Evolutionary conservation across 495 filamentous ascomycete species (phyloP).

Genomic region (Aspergillus wentii): DNA sequence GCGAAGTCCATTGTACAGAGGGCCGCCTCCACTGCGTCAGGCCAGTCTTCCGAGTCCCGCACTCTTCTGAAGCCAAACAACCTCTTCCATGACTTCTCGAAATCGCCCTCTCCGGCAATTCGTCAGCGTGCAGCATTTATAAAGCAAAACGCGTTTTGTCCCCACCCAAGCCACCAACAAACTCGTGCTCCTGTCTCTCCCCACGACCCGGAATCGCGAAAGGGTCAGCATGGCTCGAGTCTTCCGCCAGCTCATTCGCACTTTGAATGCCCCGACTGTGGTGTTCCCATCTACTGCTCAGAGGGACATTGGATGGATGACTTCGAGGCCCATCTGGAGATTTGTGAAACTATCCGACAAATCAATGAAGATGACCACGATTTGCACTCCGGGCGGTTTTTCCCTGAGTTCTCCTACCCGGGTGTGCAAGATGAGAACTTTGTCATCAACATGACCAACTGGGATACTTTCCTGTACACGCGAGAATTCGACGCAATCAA

Average conservation of each 20-base stretch:
- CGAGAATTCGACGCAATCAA: conserved; percentile 86
- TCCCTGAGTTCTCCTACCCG: conserved; percentile 91
- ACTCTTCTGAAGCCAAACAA: conserved; percentile 68
- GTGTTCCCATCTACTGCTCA: conserved; percentile 87
- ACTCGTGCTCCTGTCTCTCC: conserved; percentile 56
- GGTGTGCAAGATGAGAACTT: conserved; percentile 85
- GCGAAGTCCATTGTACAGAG: conserved; percentile 14
- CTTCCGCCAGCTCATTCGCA: conserved; percentile 70
- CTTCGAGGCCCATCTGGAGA: conserved; percentile 84
- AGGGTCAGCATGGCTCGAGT: conserved; percentile 33
- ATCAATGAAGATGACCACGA: conserved; percentile 99
- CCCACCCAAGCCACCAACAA: conserved; percentile 76
- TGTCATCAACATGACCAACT: conserved; percentile 94
- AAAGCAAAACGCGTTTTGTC: conserved; percentile 84
- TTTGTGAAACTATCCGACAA: conserved; percentile 85
- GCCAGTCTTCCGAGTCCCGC: conserved; percentile 21
- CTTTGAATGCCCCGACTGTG: conserved; percentile 96
- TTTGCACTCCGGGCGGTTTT: conserved; percentile 80
- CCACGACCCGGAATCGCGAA: conserved; percentile 56
- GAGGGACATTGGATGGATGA: conserved; percentile 93
- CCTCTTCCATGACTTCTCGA: conserved; percentile 87
- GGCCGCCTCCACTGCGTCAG: conserved; percentile 21
- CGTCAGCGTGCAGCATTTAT: conserved; percentile 82
- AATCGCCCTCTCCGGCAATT: conserved; percentile 81
- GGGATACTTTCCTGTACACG: conserved; percentile 93